Conservation (phyloP, 345 rosid species). For the Litchi chinensis region DNA sequence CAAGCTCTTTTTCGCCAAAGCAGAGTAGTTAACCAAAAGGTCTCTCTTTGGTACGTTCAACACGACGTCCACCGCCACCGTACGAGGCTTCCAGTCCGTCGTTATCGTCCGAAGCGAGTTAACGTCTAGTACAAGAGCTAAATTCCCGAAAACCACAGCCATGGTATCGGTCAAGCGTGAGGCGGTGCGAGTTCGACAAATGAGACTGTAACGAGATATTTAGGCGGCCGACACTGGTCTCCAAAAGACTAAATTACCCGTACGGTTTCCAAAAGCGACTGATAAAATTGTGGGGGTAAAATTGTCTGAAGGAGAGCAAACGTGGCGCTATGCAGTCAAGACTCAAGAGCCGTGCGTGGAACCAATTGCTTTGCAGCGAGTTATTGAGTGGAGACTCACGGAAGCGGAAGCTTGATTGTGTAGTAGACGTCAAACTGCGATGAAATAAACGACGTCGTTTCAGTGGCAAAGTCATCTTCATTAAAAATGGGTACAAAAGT, state of each 20-base stretch:
- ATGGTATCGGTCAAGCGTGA: slow-evolving; percentile 29
- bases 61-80: slow-evolving; percentile 48
- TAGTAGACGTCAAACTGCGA: slow-evolving; percentile 25
- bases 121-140: slow-evolving; percentile 60
- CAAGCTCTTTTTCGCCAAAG: slow-evolving; percentile 43
- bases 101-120: slow-evolving; percentile 44
- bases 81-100: slow-evolving; percentile 65
- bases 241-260: slow-evolving; percentile 30
- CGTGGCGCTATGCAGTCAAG: slow-evolving; percentile 36
- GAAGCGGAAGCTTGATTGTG: neutral
- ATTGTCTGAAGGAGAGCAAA: slow-evolving; percentile 19
- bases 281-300: slow-evolving; percentile 22
- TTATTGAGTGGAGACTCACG: slow-evolving; percentile 26
- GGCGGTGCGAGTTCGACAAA: slow-evolving; percentile 14
- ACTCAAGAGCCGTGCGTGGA: slow-evolving; percentile 53
- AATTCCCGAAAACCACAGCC: slow-evolving; percentile 79
- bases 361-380: slow-evolving; percentile 35
- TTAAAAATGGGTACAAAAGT: neutral
- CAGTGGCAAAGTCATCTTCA: neutral
- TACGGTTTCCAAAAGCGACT: neutral
- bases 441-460: slow-evolving; percentile 11
- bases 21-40: slow-evolving; percentile 33
- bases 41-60: slow-evolving; percentile 59
- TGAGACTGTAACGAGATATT: slow-evolving; percentile 36
- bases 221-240: neutral